Evolutionary conservation across 2,329 filamentous ascomycete species (phyloP).

Genomic region (Ophiocordyceps camponoti-saundersi): DNA sequence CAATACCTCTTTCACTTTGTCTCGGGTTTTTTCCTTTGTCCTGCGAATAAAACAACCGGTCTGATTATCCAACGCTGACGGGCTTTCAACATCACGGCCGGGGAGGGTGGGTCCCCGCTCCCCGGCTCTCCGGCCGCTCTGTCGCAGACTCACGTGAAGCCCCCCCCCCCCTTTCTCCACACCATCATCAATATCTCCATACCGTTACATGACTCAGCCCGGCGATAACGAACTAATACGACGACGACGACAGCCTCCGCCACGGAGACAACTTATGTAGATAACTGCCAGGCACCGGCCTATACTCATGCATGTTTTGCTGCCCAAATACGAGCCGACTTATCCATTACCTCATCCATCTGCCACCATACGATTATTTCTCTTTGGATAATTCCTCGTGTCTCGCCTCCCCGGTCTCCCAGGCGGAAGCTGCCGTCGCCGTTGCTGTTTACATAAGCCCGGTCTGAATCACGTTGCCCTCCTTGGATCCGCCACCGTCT

Average conservation of each 20-base stretch:
- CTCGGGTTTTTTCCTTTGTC: no score
- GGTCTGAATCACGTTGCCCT: background rate
- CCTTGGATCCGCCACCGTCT: background rate
- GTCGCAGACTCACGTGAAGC: background rate
- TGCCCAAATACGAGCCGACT: background rate
- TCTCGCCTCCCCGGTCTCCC: background rate
- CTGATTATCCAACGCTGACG: no score
- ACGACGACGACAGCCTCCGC: no score
- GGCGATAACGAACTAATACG: no score
- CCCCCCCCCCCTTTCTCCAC: background rate
- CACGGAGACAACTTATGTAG: no score
- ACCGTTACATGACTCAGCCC: background rate
- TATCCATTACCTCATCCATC: background rate
- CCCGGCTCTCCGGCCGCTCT: no score
- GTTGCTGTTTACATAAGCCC: background rate
- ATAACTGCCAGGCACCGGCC: no score
- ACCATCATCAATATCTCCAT: background rate
- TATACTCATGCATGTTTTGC: no score
- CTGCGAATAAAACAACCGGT: no score
- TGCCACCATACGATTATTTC: background rate
- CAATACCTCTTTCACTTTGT: no score
- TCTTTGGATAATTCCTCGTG: background rate
- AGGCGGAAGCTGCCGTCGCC: background rate
- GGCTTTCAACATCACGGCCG: no score
- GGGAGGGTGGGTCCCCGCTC: no score